Base-by-base conservation (phyloP, 179 eudicot genomes). In the Nepenthes alata region DNA sequence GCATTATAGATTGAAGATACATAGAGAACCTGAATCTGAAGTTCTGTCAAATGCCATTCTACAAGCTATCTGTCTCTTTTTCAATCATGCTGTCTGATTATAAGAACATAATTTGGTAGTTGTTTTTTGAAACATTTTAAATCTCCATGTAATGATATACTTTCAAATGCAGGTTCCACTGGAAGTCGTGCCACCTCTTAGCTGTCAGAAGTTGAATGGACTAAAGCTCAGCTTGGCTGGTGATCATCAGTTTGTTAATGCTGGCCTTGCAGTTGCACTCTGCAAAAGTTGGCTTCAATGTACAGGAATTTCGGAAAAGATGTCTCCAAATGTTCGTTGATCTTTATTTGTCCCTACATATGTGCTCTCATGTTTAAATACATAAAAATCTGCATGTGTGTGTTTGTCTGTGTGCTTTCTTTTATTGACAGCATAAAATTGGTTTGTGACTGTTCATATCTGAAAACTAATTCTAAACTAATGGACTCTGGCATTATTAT, bases 241-340 rank as follows among this genome's bases (percentile, higher is more conserved):
- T 55, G 89, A 85, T 67, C 96, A 88, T 82, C 96, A 88, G 63
- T 64, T 65, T 62, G 72, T 74, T n/a, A 88, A 88, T 75, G 96
- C 89, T 67, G 87, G 85, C 63, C 87, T 88, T 62, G 96, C 96
- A 64, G 84, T 83, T 45, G 72, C 93, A 54, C 86, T 88, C 16
- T 85, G 93, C 59, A 85, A 75, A 78, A 75, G 84, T 67, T 88
- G 96, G 93, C 91, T 88, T 62, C 74, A 39, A 41, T 68, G 53
- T 13, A 85, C 84, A 35, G 77, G 84, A 49, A 78, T 72, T 64
- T 73, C 78, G 81, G 70, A 71, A 60, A 81, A 74, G 61, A 58
- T 81, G 47, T 70, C 73, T 38, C 60, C 72, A 57, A 72, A 74
- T 69, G 95, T 88, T 35, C 69, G 95, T 79, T 67, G 57, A 41